phyloP scores from a whole-genome alignment of 768 basidiomycete genomes.

The Phlegmacium glaucopus region DNA sequence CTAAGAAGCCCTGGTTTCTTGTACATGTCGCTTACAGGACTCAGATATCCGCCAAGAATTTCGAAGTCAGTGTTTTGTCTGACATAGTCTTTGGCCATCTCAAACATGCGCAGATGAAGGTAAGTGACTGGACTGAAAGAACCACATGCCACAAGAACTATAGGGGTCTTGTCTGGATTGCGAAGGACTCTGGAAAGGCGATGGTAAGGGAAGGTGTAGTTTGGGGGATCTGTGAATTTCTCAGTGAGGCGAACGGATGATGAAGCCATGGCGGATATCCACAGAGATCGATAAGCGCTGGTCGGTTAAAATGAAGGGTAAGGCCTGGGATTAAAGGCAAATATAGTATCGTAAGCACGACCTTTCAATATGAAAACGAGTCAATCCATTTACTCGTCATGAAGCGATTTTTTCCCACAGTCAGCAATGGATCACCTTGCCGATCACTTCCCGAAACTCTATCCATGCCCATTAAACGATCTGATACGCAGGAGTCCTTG shows the following conservation, averaged over 20 bases:
- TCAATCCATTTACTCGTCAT: too few species aligned
- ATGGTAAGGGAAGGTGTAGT: slow-evolving; percentile 66
- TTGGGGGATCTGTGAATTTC: slow-evolving; percentile 59
- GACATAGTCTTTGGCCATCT: slow-evolving; percentile 97
- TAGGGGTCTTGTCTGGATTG: slow-evolving; percentile 70
- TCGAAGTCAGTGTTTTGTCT: slow-evolving; percentile 91
- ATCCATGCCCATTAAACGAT: not conserved
- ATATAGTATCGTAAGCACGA: too few species aligned
- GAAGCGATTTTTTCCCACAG: slow-evolving; percentile 30
- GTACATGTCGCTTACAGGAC: slow-evolving; percentile 94
- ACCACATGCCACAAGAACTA: slow-evolving; percentile 95
- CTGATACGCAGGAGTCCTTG: not conserved
- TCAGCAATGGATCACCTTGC: not conserved
- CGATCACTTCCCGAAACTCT: too few species aligned
- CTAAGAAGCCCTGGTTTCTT: slow-evolving; percentile 93
- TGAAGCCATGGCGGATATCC: slow-evolving; percentile 6
- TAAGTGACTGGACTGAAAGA: slow-evolving; percentile 99
- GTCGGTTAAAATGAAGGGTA: slow-evolving; percentile 8
- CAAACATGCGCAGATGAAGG: slow-evolving; percentile 98
- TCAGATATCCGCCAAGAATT: slow-evolving; percentile 93
- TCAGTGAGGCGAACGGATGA: slow-evolving; percentile 26
- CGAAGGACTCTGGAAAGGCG: slow-evolving; percentile 56
- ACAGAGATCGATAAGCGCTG: slow-evolving; percentile 7
- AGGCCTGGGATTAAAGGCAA: slow-evolving; percentile 9
- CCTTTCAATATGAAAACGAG: too few species aligned